Percentiles rank a stretch among this genome's conserved stretches.
phyloP scores from a whole-genome alignment of 805 yeast species.

The Saccharomycopsis sp. region DNA sequence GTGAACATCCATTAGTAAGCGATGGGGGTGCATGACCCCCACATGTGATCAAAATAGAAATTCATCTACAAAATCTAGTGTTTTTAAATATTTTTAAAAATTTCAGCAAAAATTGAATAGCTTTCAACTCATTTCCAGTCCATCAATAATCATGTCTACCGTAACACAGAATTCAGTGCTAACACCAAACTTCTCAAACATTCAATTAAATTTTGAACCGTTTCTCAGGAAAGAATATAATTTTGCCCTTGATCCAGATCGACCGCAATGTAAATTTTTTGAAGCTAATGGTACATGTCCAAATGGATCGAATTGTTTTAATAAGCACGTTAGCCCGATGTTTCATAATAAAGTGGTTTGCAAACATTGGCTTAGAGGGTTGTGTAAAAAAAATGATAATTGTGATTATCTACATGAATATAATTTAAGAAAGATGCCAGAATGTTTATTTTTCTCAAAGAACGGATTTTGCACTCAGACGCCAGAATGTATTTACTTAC shows the following conservation, averaged over 20 bases:
- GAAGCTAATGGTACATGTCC: slow-evolving; percentile 71
- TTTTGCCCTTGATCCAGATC: slow-evolving; percentile 78
- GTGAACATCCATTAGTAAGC: no score
- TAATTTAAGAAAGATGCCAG: slow-evolving; percentile 92
- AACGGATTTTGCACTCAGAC: slow-evolving; percentile 82
- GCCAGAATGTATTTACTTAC: slow-evolving; percentile 89
- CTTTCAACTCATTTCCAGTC: no score
- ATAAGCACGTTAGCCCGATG: slow-evolving; percentile 69
- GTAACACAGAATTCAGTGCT: slow-evolving; percentile 22
- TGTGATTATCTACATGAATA: slow-evolving; percentile 97
- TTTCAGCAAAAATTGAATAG: no score
- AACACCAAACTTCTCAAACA: slow-evolving; percentile 24
- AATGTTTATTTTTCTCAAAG: slow-evolving; percentile 80
- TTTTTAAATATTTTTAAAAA: no score
- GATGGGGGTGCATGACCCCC: no score
- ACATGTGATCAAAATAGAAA: no score
- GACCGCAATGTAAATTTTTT: slow-evolving; percentile 79
- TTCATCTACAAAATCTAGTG: no score
- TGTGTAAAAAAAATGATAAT: slow-evolving; percentile 92
- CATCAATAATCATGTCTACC: not conserved
- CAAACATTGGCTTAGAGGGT: slow-evolving; percentile 96
- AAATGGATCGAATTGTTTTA: slow-evolving; percentile 75
- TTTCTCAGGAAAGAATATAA: slow-evolving; percentile 74
- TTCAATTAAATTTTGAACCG: slow-evolving; percentile 68
- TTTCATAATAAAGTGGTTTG: slow-evolving; percentile 77